Evolutionary conservation across 208 protist species (phyloP).

Genomic region (Entamoeba invadens): DNA sequence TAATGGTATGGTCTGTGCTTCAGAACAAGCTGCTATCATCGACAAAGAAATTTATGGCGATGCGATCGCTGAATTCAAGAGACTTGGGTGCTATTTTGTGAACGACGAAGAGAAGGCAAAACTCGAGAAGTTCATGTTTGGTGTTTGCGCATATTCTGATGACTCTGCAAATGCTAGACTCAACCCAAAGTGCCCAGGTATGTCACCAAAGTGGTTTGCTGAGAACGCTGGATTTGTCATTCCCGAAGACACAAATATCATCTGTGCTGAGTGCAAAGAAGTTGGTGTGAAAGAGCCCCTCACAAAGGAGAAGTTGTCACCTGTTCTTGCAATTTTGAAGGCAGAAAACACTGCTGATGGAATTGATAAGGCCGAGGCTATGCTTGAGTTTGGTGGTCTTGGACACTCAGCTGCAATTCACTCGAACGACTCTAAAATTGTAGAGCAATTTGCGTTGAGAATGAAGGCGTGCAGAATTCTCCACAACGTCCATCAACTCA

Average conservation of each 20-base stretch:
- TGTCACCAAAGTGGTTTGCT: constrained; percentile 28
- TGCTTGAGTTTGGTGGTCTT: too few species aligned
- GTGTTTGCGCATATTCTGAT: background rate
- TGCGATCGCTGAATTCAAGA: constrained; percentile 6
- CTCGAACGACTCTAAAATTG: background rate
- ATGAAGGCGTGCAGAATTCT: too few species aligned
- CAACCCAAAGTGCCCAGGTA: constrained; percentile 19
- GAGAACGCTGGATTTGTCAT: constrained; percentile 23
- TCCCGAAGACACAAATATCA: background rate
- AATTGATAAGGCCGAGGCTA: too few species aligned
- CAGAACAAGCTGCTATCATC: constrained; percentile 28
- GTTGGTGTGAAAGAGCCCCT: background rate
- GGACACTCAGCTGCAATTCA: too few species aligned
- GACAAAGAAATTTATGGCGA: constrained; percentile 3
- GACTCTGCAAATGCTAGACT: background rate
- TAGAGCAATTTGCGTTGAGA: too few species aligned
- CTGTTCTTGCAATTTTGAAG: constrained; percentile 26
- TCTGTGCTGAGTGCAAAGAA: constrained; percentile 6
- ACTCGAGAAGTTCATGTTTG: constrained; percentile 17
- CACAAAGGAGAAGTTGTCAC: too few species aligned
- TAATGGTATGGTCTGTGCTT: too few species aligned
- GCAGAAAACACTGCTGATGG: constrained; percentile 2
- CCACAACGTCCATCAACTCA: constrained; percentile 26
- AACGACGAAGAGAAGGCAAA: constrained; percentile 26
- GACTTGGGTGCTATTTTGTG: constrained; percentile 18